Percentiles rank a stretch among this genome's conserved stretches.
phyloP scores from a whole-genome alignment of 2,329 filamentous ascomycete genomes.

The Epichloe baconii region DNA sequence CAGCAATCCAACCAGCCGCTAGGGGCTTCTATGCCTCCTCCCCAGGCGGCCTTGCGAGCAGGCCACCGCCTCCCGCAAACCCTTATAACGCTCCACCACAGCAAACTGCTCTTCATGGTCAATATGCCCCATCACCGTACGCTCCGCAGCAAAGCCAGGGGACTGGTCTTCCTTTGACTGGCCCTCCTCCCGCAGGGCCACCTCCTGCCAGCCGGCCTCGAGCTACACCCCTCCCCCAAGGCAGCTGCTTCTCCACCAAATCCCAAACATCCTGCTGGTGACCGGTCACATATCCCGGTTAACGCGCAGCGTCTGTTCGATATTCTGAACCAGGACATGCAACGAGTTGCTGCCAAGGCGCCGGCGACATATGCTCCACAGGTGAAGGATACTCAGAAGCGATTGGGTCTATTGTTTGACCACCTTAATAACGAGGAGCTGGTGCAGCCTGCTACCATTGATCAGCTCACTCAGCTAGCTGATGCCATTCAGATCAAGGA shows the following conservation, averaged over 20 bases:
- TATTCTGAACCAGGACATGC: conserved; percentile 70
- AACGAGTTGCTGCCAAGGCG: conserved; percentile 73
- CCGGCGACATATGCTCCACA: conserved; percentile 78
- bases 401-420: conserved; percentile 87
- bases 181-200: conserved; percentile 24
- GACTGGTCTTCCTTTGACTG: conserved; percentile 17
- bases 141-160: conserved; percentile 31
- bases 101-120: conserved; percentile 25
- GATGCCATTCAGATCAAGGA: conserved; percentile 55
- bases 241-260: conserved; percentile 38
- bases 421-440: conserved; percentile 94
- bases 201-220: conserved; percentile 20
- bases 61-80: conserved; percentile 31
- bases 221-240: conserved; percentile 32
- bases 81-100: conserved; percentile 32
- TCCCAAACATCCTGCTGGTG: conserved; percentile 64
- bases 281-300: conserved; percentile 77
- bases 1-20: conserved; percentile 36
- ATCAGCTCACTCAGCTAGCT: conserved; percentile 50
- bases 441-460: conserved; percentile 65
- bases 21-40: conserved; percentile 24
- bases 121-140: conserved; percentile 21
- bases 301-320: conserved; percentile 68
- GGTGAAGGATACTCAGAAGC: conserved; percentile 87
- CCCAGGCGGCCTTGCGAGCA: conserved; percentile 21